Conservation (phyloP, 1,284 basidiomycete genomes). For the Ceratobasidium sp. region DNA sequence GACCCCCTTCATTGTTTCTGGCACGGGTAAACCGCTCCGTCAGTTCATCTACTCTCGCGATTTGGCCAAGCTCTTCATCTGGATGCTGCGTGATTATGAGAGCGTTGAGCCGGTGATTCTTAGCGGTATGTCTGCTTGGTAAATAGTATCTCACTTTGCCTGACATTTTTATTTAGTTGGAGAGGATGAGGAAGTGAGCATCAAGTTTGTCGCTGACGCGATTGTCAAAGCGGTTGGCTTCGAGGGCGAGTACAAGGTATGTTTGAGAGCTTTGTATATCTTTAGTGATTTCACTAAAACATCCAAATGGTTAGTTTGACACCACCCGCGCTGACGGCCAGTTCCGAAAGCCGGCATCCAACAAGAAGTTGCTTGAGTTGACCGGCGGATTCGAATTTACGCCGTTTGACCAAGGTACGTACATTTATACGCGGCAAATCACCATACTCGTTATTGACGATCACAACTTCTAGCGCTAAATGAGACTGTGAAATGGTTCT, state of each 20-base stretch:
- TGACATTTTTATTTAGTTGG: conserved; percentile 64
- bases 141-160: background rate
- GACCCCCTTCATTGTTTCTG: conserved; percentile 85
- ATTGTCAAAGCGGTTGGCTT: conserved; percentile 85
- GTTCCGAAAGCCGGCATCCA: conserved; percentile 94
- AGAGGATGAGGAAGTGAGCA: conserved; percentile 90
- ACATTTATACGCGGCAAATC: background rate
- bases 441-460: background rate
- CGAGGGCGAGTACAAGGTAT: conserved; percentile 75
- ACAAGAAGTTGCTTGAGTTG: conserved; percentile 79
- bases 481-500: conserved; percentile 82
- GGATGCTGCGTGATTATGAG: conserved; percentile 89
- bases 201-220: conserved; percentile 85
- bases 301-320: conserved; percentile 66
- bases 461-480: conserved; percentile 67
- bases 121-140: conserved; percentile 67
- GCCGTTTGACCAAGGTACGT: conserved; percentile 80
- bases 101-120: conserved; percentile 91
- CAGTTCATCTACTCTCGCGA: conserved; percentile 96
- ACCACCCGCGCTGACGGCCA: conserved; percentile 83
- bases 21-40: conserved; percentile 87
- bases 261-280: conserved; percentile 14
- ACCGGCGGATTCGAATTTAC: conserved; percentile 85
- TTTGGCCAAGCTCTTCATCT: conserved; percentile 92
- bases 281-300: background rate